Conservation (phyloP, 441 rosid species). For the Eruca vesicaria region DNA sequence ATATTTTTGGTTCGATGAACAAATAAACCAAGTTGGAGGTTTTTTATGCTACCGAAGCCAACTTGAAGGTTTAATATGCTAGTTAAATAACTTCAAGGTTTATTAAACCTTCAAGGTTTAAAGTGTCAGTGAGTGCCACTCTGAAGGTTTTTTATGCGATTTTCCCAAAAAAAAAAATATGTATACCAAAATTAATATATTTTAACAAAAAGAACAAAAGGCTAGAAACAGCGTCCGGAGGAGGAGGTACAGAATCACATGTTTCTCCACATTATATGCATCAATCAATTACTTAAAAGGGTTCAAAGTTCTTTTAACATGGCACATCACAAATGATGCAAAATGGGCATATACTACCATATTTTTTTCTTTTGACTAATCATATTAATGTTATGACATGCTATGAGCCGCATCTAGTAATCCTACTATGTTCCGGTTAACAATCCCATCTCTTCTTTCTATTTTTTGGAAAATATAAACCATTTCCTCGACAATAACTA, state of each 20-base stretch:
- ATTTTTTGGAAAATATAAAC: background rate
- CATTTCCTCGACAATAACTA: background rate
- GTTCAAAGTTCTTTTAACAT: constrained; percentile 13
- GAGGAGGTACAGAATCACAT: constrained; percentile 47
- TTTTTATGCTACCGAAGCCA: too few species aligned
- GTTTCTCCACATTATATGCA: constrained; percentile 37
- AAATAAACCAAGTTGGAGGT: too few species aligned
- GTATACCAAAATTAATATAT: background rate
- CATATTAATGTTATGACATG: constrained; percentile 10
- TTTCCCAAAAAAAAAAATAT: background rate
- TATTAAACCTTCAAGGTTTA: too few species aligned
- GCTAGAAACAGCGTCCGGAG: constrained; percentile 28
- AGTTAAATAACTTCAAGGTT: too few species aligned
- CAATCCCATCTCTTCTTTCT: constrained; percentile 6
- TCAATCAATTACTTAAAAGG: constrained; percentile 16
- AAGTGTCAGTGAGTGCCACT: too few species aligned
- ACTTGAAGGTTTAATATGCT: too few species aligned
- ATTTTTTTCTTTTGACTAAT: constrained; percentile 1
- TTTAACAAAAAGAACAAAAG: background rate
- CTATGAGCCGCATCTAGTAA: constrained; percentile 24
- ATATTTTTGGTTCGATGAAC: too few species aligned
- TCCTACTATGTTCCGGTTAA: constrained; percentile 14
- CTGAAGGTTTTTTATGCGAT: too few species aligned
- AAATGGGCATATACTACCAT: constrained; percentile 35
- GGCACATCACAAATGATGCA: constrained; percentile 23